Base-by-base conservation (phyloP, 768 basidiomycete species). In the Macrocybe gigantea region DNA sequence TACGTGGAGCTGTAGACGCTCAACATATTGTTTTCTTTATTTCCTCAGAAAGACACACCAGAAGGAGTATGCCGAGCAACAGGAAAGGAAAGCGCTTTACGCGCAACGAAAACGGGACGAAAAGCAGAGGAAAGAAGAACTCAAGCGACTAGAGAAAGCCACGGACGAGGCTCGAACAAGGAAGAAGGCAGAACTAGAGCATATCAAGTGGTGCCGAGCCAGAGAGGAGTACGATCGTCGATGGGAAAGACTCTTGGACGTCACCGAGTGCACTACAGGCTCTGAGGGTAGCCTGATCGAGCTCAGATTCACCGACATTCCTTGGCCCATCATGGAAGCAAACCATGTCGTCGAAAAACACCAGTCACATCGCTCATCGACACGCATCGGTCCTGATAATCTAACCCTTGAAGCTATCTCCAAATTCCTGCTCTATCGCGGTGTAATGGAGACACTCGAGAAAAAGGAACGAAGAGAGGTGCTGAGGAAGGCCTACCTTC, bases 401-500 rank as follows among this genome's bases (percentile, higher is more conserved):
- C 60, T 88, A 45, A 82, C 81, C 1, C 56, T 62, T 14, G 75
- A 79, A 30, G 73, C 77, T 3, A 73, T 89, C 13, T 58, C 79
- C 3, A 57, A 72, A 6, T 89, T 89, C 57, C 63, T 89, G 14
- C 54, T 85, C 35, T 68, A 74, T 2, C 50, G 36, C 29, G 43
- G 39, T 32, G 39, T 33, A 10, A 42, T 45, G 1, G 38, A 47
- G 39, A 45, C 53, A 38, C 41, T 44, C 13, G 44, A 53, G 14
- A 59, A 46, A 33, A 68, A 33, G 66, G 72, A 41, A 82, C 77
- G 59, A 83, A 87, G 13, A 81, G 73, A 52, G 1, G 29, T 31
- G 12, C 56, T 88, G 39, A 70, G 82, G 55, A 85, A 87, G 63
- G 74, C 83, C 0, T 72, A 87, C 56, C 62, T 88, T 22, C 80